Percentiles rank a stretch among this genome's conserved stretches.
Evolutionary conservation across 495 filamentous ascomycete genomes (phyloP).

Genomic region (Aspergillus sclerotiicarbonarius): DNA sequence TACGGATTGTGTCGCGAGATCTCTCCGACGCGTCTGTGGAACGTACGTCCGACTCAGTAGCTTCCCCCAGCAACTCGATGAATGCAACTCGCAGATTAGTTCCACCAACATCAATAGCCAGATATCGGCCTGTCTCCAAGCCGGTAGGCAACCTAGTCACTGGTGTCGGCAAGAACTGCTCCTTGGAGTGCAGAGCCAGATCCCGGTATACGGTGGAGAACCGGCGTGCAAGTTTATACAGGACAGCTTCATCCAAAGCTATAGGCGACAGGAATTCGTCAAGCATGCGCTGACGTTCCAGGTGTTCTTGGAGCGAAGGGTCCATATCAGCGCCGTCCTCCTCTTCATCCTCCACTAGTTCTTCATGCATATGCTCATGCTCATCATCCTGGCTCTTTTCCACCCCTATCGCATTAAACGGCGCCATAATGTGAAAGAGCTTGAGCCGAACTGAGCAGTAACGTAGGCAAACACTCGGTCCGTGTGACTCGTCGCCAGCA

Average conservation of each 20-base stretch:
- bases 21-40: conserved; percentile 36
- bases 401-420: conserved; percentile 27
- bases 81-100: conserved; percentile 79
- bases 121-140: conserved; percentile 63
- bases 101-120: conserved; percentile 80
- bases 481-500: conserved; percentile 4
- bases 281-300: conserved; percentile 33
- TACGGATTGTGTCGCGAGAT: conserved; percentile 42
- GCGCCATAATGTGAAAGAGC: conserved; percentile 26
- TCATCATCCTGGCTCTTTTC: conserved; percentile 38
- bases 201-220: conserved; percentile 60
- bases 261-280: conserved; percentile 43
- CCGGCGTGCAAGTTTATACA: conserved; percentile 59
- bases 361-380: conserved; percentile 35
- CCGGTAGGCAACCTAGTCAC: conserved; percentile 68
- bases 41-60: conserved; percentile 33
- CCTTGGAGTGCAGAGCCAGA: conserved; percentile 61
- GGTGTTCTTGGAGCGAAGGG: conserved; percentile 29
- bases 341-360: conserved; percentile 40
- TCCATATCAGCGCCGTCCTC: conserved; percentile 37
- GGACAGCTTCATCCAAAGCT: conserved; percentile 40
- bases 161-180: conserved; percentile 78
- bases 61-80: conserved; percentile 62
- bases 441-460: neutral
- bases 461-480: neutral